Percentiles rank a stretch among this genome's conserved stretches.
These are phyloP conservation scores for Cymodocea nodosa DNA, from an alignment of 116 monocot genomes.

Conservation along the genomic window DNA sequence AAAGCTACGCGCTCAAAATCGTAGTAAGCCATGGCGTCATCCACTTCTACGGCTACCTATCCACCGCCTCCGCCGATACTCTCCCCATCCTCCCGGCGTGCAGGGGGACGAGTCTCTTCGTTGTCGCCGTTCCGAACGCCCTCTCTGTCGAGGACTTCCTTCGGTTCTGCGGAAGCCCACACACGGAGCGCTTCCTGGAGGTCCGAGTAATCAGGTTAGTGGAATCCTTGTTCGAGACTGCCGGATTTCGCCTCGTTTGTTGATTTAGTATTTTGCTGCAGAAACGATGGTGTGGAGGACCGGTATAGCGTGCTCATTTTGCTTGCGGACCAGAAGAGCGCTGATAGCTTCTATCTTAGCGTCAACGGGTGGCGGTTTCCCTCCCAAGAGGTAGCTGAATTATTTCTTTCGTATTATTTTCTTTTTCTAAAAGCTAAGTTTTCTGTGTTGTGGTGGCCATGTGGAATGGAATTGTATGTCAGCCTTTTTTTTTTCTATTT, in stretches of 20 bases:
- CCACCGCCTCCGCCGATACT: slow-evolving; percentile 8
- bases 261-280: slow-evolving; percentile 8
- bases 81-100: background rate
- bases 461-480: background rate
- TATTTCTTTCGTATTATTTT: background rate
- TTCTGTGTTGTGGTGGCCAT: background rate
- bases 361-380: slow-evolving; percentile 77
- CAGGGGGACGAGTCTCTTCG: slow-evolving; percentile 54
- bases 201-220: slow-evolving; percentile 56
- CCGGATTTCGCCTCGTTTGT: background rate
- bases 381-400: slow-evolving; percentile 36
- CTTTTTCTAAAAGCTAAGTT: background rate
- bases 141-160: slow-evolving; percentile 66
- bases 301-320: slow-evolving; percentile 71
- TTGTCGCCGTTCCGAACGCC: slow-evolving; percentile 50
- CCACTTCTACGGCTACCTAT: slow-evolving; percentile 57
- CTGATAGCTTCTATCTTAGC: slow-evolving; percentile 72
- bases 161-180: slow-evolving; percentile 53
- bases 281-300: slow-evolving; percentile 85
- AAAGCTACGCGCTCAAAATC: slow-evolving; percentile 17
- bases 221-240: background rate
- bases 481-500: background rate
- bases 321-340: slow-evolving; percentile 65
- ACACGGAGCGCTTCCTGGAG: slow-evolving; percentile 25
- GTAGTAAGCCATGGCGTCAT: slow-evolving; percentile 41